Evolutionary conservation across 1,139 yeast species (phyloP).

Genomic region (Blastobotrys elegans): DNA sequence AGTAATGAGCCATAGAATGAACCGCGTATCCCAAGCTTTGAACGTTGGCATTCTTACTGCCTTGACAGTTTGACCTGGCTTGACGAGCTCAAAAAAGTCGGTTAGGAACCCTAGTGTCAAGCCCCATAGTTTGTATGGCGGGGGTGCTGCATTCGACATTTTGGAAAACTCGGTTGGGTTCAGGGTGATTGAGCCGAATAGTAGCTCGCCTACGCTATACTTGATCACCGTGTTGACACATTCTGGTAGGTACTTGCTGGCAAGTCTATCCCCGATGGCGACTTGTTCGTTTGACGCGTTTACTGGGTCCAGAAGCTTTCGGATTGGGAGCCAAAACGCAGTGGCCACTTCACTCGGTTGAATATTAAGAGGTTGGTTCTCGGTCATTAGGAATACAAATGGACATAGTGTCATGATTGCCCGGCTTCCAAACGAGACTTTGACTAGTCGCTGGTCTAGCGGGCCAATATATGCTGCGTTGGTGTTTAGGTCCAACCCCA

Average conservation of each 20-base stretch:
- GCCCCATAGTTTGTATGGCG: conserved; percentile 37
- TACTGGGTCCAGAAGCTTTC: conserved; percentile 24
- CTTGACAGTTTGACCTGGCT: conserved; percentile 19
- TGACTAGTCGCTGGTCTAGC: conserved; percentile 35
- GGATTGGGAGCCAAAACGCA: conserved; percentile 38
- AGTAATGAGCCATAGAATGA: conserved; percentile 17
- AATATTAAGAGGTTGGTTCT: conserved; percentile 23
- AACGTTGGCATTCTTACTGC: conserved; percentile 24
- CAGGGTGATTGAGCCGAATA: conserved; percentile 33
- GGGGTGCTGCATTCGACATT: conserved; percentile 7
- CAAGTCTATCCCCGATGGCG: conserved; percentile 27
- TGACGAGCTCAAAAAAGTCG: conserved; percentile 31
- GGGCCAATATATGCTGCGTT: conserved; percentile 32
- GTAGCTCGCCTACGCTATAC: conserved; percentile 30
- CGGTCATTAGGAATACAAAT: conserved; percentile 31
- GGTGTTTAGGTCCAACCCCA: conserved; percentile 34
- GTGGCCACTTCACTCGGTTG: conserved; percentile 36
- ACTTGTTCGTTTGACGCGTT: conserved; percentile 24
- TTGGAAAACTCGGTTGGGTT: conserved; percentile 16
- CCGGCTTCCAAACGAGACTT: conserved; percentile 34
- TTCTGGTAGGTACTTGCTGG: conserved; percentile 19
- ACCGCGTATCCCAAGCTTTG: conserved; percentile 25
- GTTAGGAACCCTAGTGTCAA: conserved; percentile 34
- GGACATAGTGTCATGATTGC: conserved; percentile 37
- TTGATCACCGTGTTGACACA: conserved; percentile 19